Percentiles rank a stretch among this genome's conserved stretches.
phyloP scores from a whole-genome alignment of 768 basidiomycete genomes.

The Trametes cingulata region DNA sequence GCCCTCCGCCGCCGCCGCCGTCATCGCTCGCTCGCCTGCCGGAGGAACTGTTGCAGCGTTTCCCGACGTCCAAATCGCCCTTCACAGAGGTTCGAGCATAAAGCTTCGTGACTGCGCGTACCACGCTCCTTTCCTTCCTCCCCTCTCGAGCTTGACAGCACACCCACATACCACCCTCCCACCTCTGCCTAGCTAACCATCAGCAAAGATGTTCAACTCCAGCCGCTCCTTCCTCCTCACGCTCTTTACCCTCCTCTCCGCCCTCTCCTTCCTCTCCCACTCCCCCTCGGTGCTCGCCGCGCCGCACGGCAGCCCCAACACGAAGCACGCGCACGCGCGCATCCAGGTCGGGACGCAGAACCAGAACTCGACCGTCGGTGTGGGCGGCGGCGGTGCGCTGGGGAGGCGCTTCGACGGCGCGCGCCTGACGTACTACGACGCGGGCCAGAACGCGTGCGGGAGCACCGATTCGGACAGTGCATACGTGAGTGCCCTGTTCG shows the following conservation, averaged over 20 bases:
- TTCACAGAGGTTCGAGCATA: too few species aligned
- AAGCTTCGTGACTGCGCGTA: too few species aligned
- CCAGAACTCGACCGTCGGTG: conserved; percentile 1
- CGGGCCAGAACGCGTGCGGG: conserved; percentile 28
- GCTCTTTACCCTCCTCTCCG: conserved; percentile 8
- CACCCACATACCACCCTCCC: background rate
- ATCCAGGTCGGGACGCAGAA: background rate
- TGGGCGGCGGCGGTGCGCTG: background rate
- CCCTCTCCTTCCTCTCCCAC: background rate
- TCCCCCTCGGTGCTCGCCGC: conserved; percentile 8
- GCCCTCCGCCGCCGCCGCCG: too few species aligned
- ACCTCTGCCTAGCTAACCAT: too few species aligned
- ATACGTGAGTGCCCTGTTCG: conserved; percentile 21
- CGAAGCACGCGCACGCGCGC: background rate
- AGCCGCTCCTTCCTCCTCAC: conserved; percentile 18
- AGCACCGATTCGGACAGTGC: conserved; percentile 16
- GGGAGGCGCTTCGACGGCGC: conserved; percentile 19
- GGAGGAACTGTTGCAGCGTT: too few species aligned
- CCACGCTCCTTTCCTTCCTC: too few species aligned
- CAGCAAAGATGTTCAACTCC: conserved; percentile 13
- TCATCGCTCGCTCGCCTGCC: too few species aligned
- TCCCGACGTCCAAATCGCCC: too few species aligned
- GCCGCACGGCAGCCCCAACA: background rate
- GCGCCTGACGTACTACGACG: conserved; percentile 26
- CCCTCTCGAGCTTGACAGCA: background rate